Evolutionary conservation across 1,284 basidiomycete genomes (phyloP).

Genomic region (Trametes sp.): DNA sequence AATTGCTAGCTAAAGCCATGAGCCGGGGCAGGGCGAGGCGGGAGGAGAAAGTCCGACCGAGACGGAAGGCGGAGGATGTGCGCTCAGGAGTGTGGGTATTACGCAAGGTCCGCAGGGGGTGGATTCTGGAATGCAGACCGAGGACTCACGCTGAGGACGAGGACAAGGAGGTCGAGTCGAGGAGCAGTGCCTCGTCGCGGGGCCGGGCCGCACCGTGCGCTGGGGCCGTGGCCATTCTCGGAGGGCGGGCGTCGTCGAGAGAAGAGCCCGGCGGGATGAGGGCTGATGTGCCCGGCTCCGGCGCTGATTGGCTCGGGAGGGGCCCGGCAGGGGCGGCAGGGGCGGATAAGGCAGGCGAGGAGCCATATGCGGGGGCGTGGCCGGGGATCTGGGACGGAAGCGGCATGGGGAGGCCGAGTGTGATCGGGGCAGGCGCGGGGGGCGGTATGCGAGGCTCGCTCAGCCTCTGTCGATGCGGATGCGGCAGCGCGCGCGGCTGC

Average conservation of each 20-base stretch:
- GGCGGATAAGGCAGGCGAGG: conserved; percentile 23
- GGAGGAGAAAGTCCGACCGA: not conserved
- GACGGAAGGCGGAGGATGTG: not conserved
- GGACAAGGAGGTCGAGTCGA: not conserved
- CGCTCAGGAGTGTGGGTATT: not conserved
- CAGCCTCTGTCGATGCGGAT: too few species aligned
- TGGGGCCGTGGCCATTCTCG: not conserved
- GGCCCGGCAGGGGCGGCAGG: conserved; percentile 11
- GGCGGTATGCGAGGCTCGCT: conserved; percentile 1
- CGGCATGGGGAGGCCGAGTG: conserved; percentile 31
- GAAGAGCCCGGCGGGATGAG: not conserved
- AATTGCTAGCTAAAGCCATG: not conserved
- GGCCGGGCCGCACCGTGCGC: too few species aligned
- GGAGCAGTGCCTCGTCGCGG: not conserved
- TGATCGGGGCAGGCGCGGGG: conserved; percentile 25
- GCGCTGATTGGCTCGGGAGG: not conserved
- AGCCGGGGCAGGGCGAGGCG: conserved; percentile 5
- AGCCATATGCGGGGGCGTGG: conserved; percentile 14
- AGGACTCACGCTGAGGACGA: not conserved
- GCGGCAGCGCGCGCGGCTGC: not conserved
- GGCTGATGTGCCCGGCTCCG: conserved; percentile 5
- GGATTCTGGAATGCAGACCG: conserved; percentile 3
- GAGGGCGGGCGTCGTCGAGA: not conserved
- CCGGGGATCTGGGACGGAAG: not conserved
- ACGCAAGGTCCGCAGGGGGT: not conserved